Evolutionary conservation across 2,329 filamentous ascomycete species (phyloP), one percentile per base, ranked within the genome.

Genomic region (Arthroderma sp.): DNA sequence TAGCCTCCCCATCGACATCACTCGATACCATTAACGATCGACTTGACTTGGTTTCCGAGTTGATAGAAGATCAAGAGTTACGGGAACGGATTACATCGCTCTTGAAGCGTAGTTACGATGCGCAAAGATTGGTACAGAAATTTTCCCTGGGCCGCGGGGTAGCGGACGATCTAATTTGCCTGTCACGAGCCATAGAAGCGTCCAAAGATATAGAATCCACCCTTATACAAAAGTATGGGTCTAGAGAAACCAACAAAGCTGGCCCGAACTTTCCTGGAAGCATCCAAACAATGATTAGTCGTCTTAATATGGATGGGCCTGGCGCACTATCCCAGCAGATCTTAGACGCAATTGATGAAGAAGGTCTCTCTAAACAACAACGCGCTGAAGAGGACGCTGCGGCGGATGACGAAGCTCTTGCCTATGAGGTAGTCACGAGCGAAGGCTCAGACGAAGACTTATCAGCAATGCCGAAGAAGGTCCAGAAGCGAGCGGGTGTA

Each of bases 71-170:
- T 47, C 69, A 74, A 15, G 67, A 78, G 36, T 70, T 95, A 4
- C 77, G 83, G 36, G 83, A 94, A 52, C 72, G 77, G 37, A 66
- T 93, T 27, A 67, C 78, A 1, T 60, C 75, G 10, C 69, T 93
- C 2, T 70, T 98, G 2, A 77, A 78, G 49, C 74, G 78, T 27
- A 89, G 81, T 42, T 81, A 86, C 54, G 91, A 98, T 64, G 86
- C 85, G 2, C 82, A 93, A 56, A 83, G 91, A 1, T 71, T 98
- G 3, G 80, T 94, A 1, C 91, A 96, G 57, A 95, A 91, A 59
- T 96, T 98, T 61, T 84, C 89, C 0, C 75, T 96, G 6, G 88
- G 89, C 7, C 78, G 85, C 50, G 91, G 89, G n/a, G 84, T 94
- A 56, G 75, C 89, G 1, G 89, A 96, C 58, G 91, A 96, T 61